A percentile compares a stretch with the other conserved stretches of the same genome.
Evolutionary conservation across 345 rosid genomes (phyloP).

Genomic region (Acer saccharum): DNA sequence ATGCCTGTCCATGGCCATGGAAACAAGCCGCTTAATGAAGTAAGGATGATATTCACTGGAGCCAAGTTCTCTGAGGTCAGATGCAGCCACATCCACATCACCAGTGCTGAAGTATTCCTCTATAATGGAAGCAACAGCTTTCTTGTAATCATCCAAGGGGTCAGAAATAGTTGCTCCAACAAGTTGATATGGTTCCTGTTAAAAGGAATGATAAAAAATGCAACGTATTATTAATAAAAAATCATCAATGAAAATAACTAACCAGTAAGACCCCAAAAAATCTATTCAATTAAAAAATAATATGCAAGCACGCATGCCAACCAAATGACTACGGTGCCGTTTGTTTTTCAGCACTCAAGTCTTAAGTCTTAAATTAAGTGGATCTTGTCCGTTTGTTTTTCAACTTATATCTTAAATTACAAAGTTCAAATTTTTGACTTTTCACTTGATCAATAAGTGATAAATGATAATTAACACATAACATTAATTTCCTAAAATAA

Average conservation of each 20-base stretch:
- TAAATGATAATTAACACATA: no score
- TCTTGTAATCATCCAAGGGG: constrained; percentile 94
- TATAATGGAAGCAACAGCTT: constrained; percentile 74
- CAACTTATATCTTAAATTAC: no score
- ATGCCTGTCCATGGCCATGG: constrained; percentile 98
- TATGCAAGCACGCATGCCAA: background rate
- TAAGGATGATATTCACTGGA: constrained; percentile 88
- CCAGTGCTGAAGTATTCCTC: constrained; percentile 95
- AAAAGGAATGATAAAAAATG: constrained; percentile 7
- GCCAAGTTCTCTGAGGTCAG: constrained; percentile 95
- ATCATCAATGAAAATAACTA: background rate
- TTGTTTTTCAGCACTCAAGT: no score
- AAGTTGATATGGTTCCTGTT: constrained; percentile 86
- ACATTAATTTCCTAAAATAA: no score
- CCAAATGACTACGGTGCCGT: background rate
- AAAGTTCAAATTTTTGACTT: no score
- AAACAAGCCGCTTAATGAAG: constrained; percentile 86
- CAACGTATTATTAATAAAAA: background rate
- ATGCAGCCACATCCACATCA: constrained; percentile 88
- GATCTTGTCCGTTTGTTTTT: no score
- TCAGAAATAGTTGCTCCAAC: constrained; percentile 82
- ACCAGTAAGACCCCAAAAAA: background rate
- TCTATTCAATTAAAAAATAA: background rate
- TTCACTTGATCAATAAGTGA: no score
- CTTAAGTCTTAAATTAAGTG: no score